phyloP scores from a whole-genome alignment of 2,329 filamentous ascomycete species.

The Alternaria brassicicola region DNA sequence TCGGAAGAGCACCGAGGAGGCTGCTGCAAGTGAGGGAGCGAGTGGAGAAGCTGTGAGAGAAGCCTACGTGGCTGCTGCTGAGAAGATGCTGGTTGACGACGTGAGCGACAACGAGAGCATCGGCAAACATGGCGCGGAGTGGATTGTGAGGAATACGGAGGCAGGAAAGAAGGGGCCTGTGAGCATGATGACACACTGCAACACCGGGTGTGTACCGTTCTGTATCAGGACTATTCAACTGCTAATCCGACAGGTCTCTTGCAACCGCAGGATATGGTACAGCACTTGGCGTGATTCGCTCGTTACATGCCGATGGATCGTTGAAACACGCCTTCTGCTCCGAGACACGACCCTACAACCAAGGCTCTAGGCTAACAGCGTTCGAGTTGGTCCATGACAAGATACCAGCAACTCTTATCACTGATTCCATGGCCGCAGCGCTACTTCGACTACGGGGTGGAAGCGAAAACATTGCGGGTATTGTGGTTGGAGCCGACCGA shows the following conservation, averaged over 20 bases:
- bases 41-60: slow-evolving; percentile 64
- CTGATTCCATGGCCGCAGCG: slow-evolving; percentile 94
- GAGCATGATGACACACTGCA: slow-evolving; percentile 96
- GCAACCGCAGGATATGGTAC: slow-evolving; percentile 98
- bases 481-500: slow-evolving; percentile 92
- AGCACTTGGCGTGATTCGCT: slow-evolving; percentile 90
- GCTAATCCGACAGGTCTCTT: slow-evolving; percentile 67
- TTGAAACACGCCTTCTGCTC: slow-evolving; percentile 92
- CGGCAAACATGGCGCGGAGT: slow-evolving; percentile 80
- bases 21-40: slow-evolving; percentile 52
- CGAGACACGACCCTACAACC: slow-evolving; percentile 96
- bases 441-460: slow-evolving; percentile 70
- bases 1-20: slow-evolving; percentile 65
- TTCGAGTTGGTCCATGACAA: slow-evolving; percentile 95
- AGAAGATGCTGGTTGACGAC: slow-evolving; percentile 86
- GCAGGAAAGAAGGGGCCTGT: slow-evolving; percentile 62
- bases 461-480: slow-evolving; percentile 74
- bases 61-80: slow-evolving; percentile 79
- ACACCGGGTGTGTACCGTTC: slow-evolving; percentile 72
- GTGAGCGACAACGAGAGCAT: slow-evolving; percentile 86
- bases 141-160: slow-evolving; percentile 70
- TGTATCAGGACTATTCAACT: neutral
- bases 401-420: slow-evolving; percentile 89
- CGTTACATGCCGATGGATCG: slow-evolving; percentile 68
- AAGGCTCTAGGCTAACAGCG: slow-evolving; percentile 90